These are phyloP conservation scores for Linnemannia hyalina DNA, from an alignment of 192 early-diverging fungal species.

Conservation along the genomic window DNA sequence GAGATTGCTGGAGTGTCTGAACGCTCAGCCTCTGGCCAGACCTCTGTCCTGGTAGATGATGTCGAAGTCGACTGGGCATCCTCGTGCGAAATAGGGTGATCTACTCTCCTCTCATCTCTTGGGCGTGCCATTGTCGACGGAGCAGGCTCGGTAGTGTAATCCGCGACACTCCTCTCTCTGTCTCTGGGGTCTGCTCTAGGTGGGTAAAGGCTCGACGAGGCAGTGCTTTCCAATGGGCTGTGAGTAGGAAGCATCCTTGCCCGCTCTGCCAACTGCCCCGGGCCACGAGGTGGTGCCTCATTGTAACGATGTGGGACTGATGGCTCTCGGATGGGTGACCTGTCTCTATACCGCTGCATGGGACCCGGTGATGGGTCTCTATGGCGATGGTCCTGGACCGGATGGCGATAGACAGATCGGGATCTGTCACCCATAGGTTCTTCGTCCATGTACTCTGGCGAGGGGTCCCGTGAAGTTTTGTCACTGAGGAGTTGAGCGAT, in stretches of 20 bases:
- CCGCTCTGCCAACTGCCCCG: constrained; percentile 40
- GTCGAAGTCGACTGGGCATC: constrained; percentile 15
- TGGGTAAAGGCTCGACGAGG: neutral
- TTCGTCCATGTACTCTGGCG: constrained; percentile 27
- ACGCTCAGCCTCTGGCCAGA: constrained; percentile 14
- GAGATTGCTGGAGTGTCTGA: neutral
- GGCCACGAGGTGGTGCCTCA: neutral
- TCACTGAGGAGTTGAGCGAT: constrained; percentile 43
- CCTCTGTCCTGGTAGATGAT: constrained; percentile 16
- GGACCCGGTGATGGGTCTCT: constrained; percentile 11
- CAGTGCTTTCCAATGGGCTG: neutral
- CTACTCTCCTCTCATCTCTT: constrained; percentile 9
- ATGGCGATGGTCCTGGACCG: constrained; percentile 23
- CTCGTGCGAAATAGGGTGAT: constrained; percentile 3
- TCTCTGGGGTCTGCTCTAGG: neutral
- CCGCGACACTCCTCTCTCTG: neutral
- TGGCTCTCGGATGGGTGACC: constrained; percentile 14
- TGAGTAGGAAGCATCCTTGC: constrained; percentile 29
- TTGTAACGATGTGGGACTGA: constrained; percentile 6
- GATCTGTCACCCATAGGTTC: constrained; percentile 9
- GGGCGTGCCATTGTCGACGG: neutral
- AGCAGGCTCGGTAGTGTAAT: neutral
- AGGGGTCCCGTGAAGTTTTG: constrained; percentile 26
- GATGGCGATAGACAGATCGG: constrained; percentile 14
- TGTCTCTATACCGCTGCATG: constrained; percentile 15